These are phyloP conservation scores for Orbilia quercus DNA, from an alignment of 2,329 filamentous ascomycete genomes.

Conservation along the genomic window DNA sequence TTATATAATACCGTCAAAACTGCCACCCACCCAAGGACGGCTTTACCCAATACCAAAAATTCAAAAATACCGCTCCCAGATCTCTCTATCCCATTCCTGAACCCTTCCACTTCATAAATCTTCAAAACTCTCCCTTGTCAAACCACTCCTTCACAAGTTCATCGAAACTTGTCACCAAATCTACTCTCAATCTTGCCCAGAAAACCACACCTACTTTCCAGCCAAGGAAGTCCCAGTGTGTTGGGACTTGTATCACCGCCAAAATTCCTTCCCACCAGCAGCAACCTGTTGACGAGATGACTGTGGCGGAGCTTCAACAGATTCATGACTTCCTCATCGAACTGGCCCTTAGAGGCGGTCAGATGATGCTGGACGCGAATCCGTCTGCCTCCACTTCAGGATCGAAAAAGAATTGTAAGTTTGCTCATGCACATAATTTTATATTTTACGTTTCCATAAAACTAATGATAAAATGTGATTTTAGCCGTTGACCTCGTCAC, in stretches of 20 bases:
- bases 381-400: constrained; percentile 68
- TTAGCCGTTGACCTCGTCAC: constrained; percentile 76
- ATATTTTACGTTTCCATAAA: neutral
- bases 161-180: neutral
- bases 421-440: constrained; percentile 4
- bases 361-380: constrained; percentile 57
- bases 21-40: constrained; percentile 13
- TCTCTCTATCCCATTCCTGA: neutral
- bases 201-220: constrained; percentile 14
- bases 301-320: constrained; percentile 48
- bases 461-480: constrained; percentile 46
- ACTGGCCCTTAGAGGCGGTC: constrained; percentile 72
- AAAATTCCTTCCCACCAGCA: constrained; percentile 55
- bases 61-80: constrained; percentile 8
- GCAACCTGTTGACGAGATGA: constrained; percentile 51
- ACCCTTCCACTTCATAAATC: neutral
- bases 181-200: neutral
- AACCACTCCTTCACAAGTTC: constrained; percentile 4
- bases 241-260: constrained; percentile 48
- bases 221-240: constrained; percentile 48
- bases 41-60: constrained; percentile 10
- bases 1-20: constrained; percentile 19
- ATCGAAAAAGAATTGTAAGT: constrained; percentile 74
- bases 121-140: neutral
- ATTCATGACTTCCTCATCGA: constrained; percentile 72